Evolutionary conservation across 2,329 filamentous ascomycete species (phyloP), one percentile per base, ranked within the genome.

Genomic region (Cytospora piceae): DNA sequence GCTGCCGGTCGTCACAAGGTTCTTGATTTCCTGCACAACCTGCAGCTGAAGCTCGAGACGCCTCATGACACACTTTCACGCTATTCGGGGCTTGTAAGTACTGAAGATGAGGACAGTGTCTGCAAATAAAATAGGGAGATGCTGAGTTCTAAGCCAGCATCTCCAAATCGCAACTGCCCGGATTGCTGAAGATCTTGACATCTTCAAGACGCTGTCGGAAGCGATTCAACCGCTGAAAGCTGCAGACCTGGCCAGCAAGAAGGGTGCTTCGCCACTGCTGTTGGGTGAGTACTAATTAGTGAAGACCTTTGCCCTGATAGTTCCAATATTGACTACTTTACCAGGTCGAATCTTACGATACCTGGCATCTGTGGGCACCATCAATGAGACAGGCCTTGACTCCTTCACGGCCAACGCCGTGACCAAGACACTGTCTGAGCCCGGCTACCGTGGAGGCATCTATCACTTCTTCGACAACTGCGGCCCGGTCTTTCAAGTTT

Each of bases 401-500:
- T n/a, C 31, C 24, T 69, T 69, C 46, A 39, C 62, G 2, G 61
- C 68, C 34, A 67, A 42, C 34, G 39, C 55, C 2, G 37, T 64
- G 3, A 69, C 64, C 31, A 46, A 29, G 9, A 69, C 61, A 0
- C 46, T 69, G 27, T 49, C 68, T 3, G 61, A 67, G 17, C 51
- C 68, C 7, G 62, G 56, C 46, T 64, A 64, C 56, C 62, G 62
- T 7, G 70, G 69, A 14, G 70, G 67, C 37, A 60, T 71, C 24
- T 70, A 66, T 24, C 65, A 66, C 51, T 57, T 69, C 39, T 69
- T 71, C 53, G 70, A 71, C 60, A 70, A 65, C 53, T 61, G 58
- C 29, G 71, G 64, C 12, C 67, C 69, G 7, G 68, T 68, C 27
- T 69, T 65, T 42, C 65, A 64, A 34, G 67, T 67, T 15, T 24